phyloP scores from a whole-genome alignment of 306 rosid genomes.

The Vigna hirtella region DNA sequence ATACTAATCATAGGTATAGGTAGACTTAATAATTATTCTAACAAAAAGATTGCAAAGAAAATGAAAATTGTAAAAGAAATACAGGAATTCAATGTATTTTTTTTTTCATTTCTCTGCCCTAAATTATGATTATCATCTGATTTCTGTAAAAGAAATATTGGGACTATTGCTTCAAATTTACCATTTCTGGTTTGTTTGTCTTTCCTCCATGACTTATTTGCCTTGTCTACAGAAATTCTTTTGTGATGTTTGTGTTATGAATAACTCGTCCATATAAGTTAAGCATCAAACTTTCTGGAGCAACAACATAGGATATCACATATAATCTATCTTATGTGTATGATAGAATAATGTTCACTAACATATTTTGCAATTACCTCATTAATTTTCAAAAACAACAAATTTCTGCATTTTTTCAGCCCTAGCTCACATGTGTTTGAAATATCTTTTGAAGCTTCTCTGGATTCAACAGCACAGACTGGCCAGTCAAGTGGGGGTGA shows the following conservation, averaged over 20 bases:
- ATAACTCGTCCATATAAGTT: not conserved
- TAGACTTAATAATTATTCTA: too few species aligned
- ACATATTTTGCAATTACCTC: conserved; percentile 20
- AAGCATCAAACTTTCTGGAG: not conserved
- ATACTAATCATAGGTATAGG: too few species aligned
- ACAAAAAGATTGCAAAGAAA: not conserved
- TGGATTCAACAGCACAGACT: conserved; percentile 93
- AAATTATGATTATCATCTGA: conserved; percentile 29
- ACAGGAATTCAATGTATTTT: not conserved
- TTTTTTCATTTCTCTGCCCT: conserved; percentile 9
- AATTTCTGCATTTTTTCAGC: conserved; percentile 6
- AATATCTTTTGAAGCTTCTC: conserved; percentile 63
- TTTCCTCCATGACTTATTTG: conserved; percentile 7
- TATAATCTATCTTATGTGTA: conserved; percentile 26
- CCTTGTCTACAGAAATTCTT: conserved; percentile 18
- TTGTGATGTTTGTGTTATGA: not conserved
- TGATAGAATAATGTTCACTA: conserved; percentile 1
- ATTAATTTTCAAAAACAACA: not conserved
- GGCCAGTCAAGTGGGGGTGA: conserved; percentile 80
- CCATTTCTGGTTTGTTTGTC: conserved; percentile 13
- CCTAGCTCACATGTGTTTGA: conserved; percentile 34
- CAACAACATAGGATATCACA: not conserved
- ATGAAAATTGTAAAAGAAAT: not conserved
- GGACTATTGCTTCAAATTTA: not conserved
- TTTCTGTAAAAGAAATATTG: not conserved